Conservation (phyloP, 768 basidiomycete species). For the Scleroderma bovista region DNA sequence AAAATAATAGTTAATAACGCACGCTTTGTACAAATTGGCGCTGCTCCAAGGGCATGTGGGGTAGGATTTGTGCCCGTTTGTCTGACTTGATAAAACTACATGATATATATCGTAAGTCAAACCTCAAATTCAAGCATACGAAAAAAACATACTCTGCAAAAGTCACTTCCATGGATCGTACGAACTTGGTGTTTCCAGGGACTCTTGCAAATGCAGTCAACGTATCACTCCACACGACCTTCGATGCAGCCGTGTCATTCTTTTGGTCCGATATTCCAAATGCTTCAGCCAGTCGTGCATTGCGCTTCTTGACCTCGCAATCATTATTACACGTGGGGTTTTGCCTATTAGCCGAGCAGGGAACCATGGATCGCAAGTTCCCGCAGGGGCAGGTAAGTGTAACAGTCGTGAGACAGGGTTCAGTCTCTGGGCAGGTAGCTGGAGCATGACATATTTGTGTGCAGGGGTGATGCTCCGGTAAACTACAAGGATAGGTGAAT, state of each 20-base stretch:
- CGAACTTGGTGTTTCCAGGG: conserved; percentile 54
- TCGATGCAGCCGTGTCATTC: conserved; percentile 30
- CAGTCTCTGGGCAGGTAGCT: conserved; percentile 70
- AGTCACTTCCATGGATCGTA: conserved; percentile 69
- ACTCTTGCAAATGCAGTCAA: conserved; percentile 52
- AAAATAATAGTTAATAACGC: conserved; percentile 20
- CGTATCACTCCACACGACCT: conserved; percentile 56
- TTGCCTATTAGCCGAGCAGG: conserved; percentile 52
- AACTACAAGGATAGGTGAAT: conserved; percentile 30
- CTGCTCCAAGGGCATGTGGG: conserved; percentile 73
- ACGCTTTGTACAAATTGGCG: conserved; percentile 82
- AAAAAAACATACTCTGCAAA: conserved; percentile 65
- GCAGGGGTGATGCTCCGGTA: conserved; percentile 72
- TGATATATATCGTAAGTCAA: not conserved
- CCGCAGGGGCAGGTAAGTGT: conserved; percentile 79
- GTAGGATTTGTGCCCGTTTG: conserved; percentile 65
- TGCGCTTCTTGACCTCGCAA: conserved; percentile 80
- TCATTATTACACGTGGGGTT: conserved; percentile 75
- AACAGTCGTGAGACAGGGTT: conserved; percentile 67
- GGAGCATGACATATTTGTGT: conserved; percentile 84
- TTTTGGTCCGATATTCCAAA: conserved; percentile 73
- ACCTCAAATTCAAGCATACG: conserved; percentile 11
- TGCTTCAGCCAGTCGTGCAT: conserved; percentile 85
- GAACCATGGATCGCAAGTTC: conserved; percentile 64
- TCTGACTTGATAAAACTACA: conserved; percentile 64